Percentiles rank a stretch among this genome's conserved stretches.
Conservation (phyloP, 2,329 filamentous ascomycete species). For the Xylariomycetidae sp. region DNA sequence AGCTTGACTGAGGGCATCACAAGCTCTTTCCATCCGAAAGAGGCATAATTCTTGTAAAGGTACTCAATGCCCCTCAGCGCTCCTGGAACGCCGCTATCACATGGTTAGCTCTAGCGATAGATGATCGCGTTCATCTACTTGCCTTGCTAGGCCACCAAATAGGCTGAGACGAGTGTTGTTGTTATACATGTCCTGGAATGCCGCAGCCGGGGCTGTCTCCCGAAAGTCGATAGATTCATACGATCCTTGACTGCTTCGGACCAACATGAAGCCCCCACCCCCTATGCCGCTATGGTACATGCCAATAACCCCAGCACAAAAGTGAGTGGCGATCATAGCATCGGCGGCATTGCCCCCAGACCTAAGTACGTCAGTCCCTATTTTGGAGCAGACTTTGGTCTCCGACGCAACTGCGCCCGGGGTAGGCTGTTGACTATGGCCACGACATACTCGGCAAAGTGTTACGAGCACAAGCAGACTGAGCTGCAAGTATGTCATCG, state of each 20-base stretch:
- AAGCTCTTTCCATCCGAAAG: conserved; percentile 58
- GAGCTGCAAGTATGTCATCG: no score
- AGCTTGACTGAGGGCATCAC: conserved; percentile 65
- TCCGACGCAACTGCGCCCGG: conserved; percentile 66
- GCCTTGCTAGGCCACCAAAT: conserved; percentile 64
- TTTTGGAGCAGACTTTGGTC: conserved; percentile 59
- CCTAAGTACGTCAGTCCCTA: conserved; percentile 58
- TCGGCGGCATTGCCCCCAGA: conserved; percentile 66
- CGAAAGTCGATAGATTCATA: conserved; percentile 84
- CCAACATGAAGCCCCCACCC: conserved; percentile 84
- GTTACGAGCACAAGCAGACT: no score
- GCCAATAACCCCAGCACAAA: conserved; percentile 69
- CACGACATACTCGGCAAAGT: no score
- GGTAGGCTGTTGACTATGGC: no score
- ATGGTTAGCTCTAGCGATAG: conserved; percentile 18
- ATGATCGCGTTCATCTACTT: no score
- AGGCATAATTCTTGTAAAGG: conserved; percentile 62
- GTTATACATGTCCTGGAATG: conserved; percentile 75
- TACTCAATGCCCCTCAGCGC: conserved; percentile 69
- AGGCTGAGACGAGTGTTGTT: conserved; percentile 59
- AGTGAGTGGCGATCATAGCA: conserved; percentile 65
- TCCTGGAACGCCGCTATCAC: conserved; percentile 56
- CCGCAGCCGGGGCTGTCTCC: conserved; percentile 74
- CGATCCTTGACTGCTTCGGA: conserved; percentile 63
- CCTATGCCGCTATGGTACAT: conserved; percentile 82